Percentiles rank a stretch among this genome's conserved stretches.
phyloP scores from a whole-genome alignment of 495 filamentous ascomycete species.

The Penicillium antarcticum region DNA sequence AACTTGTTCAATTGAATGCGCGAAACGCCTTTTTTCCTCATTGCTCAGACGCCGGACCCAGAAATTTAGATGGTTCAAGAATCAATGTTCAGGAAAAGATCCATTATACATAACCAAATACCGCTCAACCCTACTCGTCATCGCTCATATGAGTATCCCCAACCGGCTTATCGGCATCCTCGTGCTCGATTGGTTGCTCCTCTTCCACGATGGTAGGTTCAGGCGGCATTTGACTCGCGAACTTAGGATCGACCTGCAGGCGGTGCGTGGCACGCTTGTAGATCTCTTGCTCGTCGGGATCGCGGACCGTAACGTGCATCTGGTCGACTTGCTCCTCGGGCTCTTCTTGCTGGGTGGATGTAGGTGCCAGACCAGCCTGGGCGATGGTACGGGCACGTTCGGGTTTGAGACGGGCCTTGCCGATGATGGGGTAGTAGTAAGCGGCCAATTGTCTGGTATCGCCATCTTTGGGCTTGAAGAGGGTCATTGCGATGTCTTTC shows the following conservation, averaged over 20 bases:
- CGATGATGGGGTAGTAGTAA: slow-evolving; percentile 86
- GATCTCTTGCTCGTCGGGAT: slow-evolving; percentile 51
- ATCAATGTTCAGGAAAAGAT: slow-evolving; percentile 4
- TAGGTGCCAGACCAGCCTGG: slow-evolving; percentile 42
- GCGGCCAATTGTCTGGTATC: slow-evolving; percentile 61
- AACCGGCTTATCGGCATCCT: slow-evolving; percentile 6
- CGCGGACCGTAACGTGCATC: slow-evolving; percentile 51
- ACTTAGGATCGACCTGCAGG: slow-evolving; percentile 44
- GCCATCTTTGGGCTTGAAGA: slow-evolving; percentile 57
- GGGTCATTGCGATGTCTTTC: slow-evolving; percentile 56
- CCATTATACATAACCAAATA: slow-evolving; percentile 4
- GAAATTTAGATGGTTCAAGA: slow-evolving; percentile 4
- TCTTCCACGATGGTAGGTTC: slow-evolving; percentile 26
- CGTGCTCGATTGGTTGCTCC: slow-evolving; percentile 17
- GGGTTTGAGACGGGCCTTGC: slow-evolving; percentile 60
- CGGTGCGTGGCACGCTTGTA: slow-evolving; percentile 46
- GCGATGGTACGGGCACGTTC: slow-evolving; percentile 51
- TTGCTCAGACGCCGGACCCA: slow-evolving; percentile 7
- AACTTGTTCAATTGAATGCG: not conserved
- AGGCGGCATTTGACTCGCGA: slow-evolving; percentile 35
- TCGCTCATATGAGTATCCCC: slow-evolving; percentile 25
- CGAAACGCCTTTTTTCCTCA: slow-evolving; percentile 8
- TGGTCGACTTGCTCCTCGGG: slow-evolving; percentile 49
- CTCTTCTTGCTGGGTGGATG: slow-evolving; percentile 25
- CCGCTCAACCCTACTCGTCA: slow-evolving; percentile 2